Base-by-base conservation (phyloP, 139 green algal species). In the Deuterostichococcus epilithicus region DNA sequence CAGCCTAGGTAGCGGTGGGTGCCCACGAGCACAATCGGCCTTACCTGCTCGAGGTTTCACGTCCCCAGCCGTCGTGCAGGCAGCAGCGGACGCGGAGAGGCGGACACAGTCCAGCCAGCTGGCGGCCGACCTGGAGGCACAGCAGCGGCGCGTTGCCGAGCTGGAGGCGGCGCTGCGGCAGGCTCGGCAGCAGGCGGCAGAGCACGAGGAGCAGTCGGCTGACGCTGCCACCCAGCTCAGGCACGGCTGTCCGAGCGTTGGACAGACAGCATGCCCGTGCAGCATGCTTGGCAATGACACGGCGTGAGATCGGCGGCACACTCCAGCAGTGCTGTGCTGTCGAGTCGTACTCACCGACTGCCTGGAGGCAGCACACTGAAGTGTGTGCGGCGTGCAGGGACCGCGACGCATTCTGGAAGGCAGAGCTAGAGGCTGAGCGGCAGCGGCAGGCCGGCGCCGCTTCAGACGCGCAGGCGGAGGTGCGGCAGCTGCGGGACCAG, bases 381-480 rank as follows among this genome's bases (percentile, higher is more conserved):
- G n/a, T n/a, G n/a, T n/a, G n/a, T 28, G 10, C 13, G 5, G 3
- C 52, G 5, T 63, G 52, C 52, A 63, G 52, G 52, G 52, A 63
- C 13, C 52, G 52, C 52, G 52, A 63, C 18, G 52, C 52, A 20
- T 63, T 5, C 8, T 73, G 28, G 66, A n/a, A 71, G 30, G 66
- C 20, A 42, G 30, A 71, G 33, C 35, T 42, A 25, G n/a, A 71
- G 30, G 33, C 33, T 15, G 18, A 32, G 35, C 8, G 15, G 35
- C 68, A 73, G 68, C 52, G 20, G 52, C 52, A 63, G 52, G 52
- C n/a, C n/a, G n/a, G n/a, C n/a, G n/a, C n/a, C n/a, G n/a, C n/a
- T n/a, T n/a, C n/a, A n/a, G n/a, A 25, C 13, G 52, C 52, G 18
- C 52, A 63, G 18, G 3, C 10, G 52, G 10, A 63, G 52, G 52